These are phyloP conservation scores for Drechmeria coniospora DNA, from an alignment of 2,329 filamentous ascomycete genomes.

Conservation along the genomic window DNA sequence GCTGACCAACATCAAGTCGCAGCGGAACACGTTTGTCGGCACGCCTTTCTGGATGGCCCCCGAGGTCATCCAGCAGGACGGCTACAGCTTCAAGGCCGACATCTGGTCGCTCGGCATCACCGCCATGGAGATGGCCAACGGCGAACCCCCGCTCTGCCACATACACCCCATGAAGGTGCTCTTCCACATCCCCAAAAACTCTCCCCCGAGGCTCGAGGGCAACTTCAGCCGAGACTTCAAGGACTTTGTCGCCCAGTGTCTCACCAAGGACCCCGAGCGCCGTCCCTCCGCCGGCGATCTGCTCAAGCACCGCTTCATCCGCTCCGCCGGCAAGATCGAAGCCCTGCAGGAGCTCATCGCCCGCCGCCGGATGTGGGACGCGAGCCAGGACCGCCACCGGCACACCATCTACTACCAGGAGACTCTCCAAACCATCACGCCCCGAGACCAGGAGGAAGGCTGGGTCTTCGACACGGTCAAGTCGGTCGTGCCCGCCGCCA, in stretches of 20 bases:
- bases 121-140: slow-evolving; percentile 75
- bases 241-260: slow-evolving; percentile 79
- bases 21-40: slow-evolving; percentile 92
- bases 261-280: slow-evolving; percentile 81
- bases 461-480: slow-evolving; percentile 96
- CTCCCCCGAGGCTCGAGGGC: slow-evolving; percentile 71
- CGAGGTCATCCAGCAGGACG: slow-evolving; percentile 79
- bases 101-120: slow-evolving; percentile 91
- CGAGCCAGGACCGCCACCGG: slow-evolving; percentile 49
- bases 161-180: slow-evolving; percentile 90
- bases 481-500: slow-evolving; percentile 43
- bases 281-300: slow-evolving; percentile 77
- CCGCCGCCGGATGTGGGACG: slow-evolving; percentile 69
- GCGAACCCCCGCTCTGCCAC: slow-evolving; percentile 74
- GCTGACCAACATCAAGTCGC: slow-evolving; percentile 92
- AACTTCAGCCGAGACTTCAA: slow-evolving; percentile 82
- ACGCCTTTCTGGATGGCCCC: slow-evolving; percentile 97
- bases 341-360: slow-evolving; percentile 75
- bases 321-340: slow-evolving; percentile 75
- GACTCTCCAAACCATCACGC: slow-evolving; percentile 59
- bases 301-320: slow-evolving; percentile 76
- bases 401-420: slow-evolving; percentile 86
- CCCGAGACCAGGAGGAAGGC: slow-evolving; percentile 58
- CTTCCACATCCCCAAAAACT: slow-evolving; percentile 79
- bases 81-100: slow-evolving; percentile 76